Base-by-base conservation (phyloP, 768 basidiomycete species). In the Chlorophyllum brunneum region DNA sequence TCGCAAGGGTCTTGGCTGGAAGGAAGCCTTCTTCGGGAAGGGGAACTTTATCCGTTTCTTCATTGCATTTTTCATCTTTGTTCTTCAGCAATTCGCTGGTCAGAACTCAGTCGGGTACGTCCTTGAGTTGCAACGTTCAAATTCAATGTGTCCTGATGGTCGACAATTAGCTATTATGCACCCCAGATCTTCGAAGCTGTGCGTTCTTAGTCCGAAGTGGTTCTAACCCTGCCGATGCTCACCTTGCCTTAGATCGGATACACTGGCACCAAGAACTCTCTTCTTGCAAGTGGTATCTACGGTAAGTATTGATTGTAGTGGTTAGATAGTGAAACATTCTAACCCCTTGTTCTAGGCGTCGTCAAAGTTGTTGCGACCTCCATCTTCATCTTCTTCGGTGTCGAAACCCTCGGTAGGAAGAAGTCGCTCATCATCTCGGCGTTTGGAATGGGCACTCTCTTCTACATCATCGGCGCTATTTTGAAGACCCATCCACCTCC, bases 391-490 rank as follows among this genome's bases (percentile, higher is more conserved):
- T 81, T 82, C 65, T 77, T 83, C 64, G 69, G 82, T 27, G 83
- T 84, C 45, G 88, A 91, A 56, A 69, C 74, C 16, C 67, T 88
- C 0, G 88, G 88, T 1, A 82, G 88, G 9, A 86, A 81, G 60
- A 67, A 76, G 31, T 86, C 85, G 4, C 67, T 94, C 9, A 76
- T 90, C 65, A 82, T 85, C 57, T 86, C 86, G 20, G 83, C 84
- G 2, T 64, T 86, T 41, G 86, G 88, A 54, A 93, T 93, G 92
- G 87, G 87, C 20, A 70, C 68, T 36, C 71, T 82, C 52, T 90
- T 92, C 73, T 92, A 83, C 72, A 88, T 92, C 67, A 80, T 92
- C 58, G 92, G 90, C 16, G 85, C 89, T 13, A 78, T 92, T 55
- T 78, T 92, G 65, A 90, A 90, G 72, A 85, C 83, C 1, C 81